Evolutionary conservation across 352 stramenopile genomes (phyloP).

Genomic region (Phytophthora hybrid): DNA sequence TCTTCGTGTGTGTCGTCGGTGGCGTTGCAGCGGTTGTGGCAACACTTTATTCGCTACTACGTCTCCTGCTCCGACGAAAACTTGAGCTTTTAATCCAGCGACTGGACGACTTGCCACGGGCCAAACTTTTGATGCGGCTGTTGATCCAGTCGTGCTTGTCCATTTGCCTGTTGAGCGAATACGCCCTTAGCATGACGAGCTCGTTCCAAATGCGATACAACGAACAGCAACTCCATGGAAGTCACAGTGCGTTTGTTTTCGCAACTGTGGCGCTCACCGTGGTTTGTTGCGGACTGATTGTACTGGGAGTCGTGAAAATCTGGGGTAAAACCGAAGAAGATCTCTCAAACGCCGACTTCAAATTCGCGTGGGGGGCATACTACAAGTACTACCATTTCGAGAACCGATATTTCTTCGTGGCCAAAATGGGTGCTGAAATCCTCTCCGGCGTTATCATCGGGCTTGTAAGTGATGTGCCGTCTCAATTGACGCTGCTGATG

Average conservation of each 20-base stretch:
- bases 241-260: conserved; percentile 61
- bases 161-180: conserved; percentile 83
- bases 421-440: conserved; percentile 83
- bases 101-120: conserved; percentile 71
- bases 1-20: conserved; percentile 67
- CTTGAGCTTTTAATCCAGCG: conserved; percentile 67
- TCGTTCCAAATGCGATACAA: conserved; percentile 85
- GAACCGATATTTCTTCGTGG: conserved; percentile 77
- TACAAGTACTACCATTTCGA: conserved; percentile 84
- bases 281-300: conserved; percentile 74
- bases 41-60: conserved; percentile 63
- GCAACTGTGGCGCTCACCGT: conserved; percentile 68
- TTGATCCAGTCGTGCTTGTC: conserved; percentile 75
- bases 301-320: conserved; percentile 72
- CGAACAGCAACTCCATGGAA: conserved; percentile 46
- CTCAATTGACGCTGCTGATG: conserved; percentile 79
- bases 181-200: conserved; percentile 82
- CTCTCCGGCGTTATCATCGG: conserved; percentile 78
- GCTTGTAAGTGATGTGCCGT: conserved; percentile 78
- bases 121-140: conserved; percentile 73
- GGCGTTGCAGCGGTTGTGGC: conserved; percentile 64
- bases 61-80: conserved; percentile 50
- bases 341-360: conserved; percentile 71
- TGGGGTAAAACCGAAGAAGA: conserved; percentile 69
- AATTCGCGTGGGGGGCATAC: conserved; percentile 83